A percentile compares a stretch with the other conserved stretches of the same genome.
These are phyloP conservation scores for Naganishia cerealis DNA, from an alignment of 1,284 basidiomycete species.

Conservation along the genomic window DNA sequence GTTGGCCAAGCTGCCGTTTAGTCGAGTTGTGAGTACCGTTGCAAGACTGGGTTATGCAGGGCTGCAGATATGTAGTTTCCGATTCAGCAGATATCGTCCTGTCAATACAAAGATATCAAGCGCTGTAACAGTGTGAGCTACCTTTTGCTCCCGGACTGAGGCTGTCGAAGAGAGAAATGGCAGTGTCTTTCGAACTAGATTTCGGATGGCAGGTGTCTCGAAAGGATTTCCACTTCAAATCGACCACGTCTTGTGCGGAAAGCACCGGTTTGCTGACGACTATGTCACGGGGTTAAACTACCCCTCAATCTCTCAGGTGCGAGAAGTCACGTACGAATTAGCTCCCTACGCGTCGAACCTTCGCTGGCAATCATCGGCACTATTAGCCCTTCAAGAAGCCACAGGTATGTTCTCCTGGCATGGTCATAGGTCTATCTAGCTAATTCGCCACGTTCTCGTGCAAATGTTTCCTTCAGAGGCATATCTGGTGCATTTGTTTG, in stretches of 20 bases:
- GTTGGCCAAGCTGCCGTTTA: slow-evolving; percentile 83
- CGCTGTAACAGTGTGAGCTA: neutral
- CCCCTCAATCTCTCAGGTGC: slow-evolving; percentile 62
- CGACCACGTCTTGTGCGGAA: neutral
- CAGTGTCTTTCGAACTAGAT: too few species aligned
- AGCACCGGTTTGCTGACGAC: neutral
- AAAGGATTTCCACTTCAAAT: too few species aligned
- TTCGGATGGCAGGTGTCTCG: neutral
- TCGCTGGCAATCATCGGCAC: slow-evolving; percentile 87
- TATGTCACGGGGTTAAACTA: neutral
- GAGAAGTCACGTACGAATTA: slow-evolving; percentile 86
- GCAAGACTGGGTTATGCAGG: neutral
- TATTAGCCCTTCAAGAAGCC: slow-evolving; percentile 88
- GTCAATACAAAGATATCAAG: neutral
- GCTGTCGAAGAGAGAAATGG: neutral
- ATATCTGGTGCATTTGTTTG: slow-evolving; percentile 88
- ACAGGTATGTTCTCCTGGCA: slow-evolving; percentile 44
- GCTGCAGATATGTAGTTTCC: neutral
- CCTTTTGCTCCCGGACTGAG: neutral
- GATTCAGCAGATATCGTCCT: neutral
- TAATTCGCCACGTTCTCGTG: neutral
- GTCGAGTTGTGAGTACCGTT: slow-evolving; percentile 70
- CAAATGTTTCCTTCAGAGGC: slow-evolving; percentile 64
- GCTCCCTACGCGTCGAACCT: slow-evolving; percentile 68
- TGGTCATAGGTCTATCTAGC: neutral